Evolutionary conservation across 306 rosid genomes (phyloP), one percentile per base, ranked within the genome.

Genomic region (Cucurbita argyrosperma): DNA sequence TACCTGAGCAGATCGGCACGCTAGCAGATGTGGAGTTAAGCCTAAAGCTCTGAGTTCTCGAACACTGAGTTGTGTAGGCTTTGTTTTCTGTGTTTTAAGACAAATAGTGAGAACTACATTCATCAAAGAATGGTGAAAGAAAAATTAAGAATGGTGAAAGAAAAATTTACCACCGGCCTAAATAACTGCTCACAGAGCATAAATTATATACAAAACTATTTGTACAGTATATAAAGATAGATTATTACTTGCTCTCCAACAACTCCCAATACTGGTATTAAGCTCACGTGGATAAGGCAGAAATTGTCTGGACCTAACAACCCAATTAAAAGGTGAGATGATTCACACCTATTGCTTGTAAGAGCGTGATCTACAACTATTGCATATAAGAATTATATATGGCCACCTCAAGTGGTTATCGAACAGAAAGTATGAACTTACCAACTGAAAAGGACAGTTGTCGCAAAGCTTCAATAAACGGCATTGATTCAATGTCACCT

Each of bases 401-500:
- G 37, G 47, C 52, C 40, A 18, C 6, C 18, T 67, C 18, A 46
- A 46, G 73, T 12, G 73, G 56, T 47, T 18, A 26, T 63, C 63
- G 63, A 63, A 26, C 40, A 73, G 53, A 66, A 21, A 21, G 21
- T 49, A 52, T 5, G 61, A 4, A 52, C 89, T 83, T 89, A 95
- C 99, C 99, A 66, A 95, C 96, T 52, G 87, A 87, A 76, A 95
- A 95, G 45, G 97, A 95, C 76, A 95, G 79, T 46, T 91, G 97
- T 37, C 99, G 87, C 19, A 95, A 79, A 79, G 97, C 96, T 84
- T 95, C 99, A 62, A 91, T 84, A 80, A 95, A 95, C 35, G 99
- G 99, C 99, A 91, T 95, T 65, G 99, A 95, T 83, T 95, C 99
- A 79, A 95, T 95, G 80, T 95, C 97, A 80, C 99, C 99, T 95